These are phyloP conservation scores for Dipteronia sinensis DNA, from an alignment of 345 rosid genomes.

Conservation along the genomic window DNA sequence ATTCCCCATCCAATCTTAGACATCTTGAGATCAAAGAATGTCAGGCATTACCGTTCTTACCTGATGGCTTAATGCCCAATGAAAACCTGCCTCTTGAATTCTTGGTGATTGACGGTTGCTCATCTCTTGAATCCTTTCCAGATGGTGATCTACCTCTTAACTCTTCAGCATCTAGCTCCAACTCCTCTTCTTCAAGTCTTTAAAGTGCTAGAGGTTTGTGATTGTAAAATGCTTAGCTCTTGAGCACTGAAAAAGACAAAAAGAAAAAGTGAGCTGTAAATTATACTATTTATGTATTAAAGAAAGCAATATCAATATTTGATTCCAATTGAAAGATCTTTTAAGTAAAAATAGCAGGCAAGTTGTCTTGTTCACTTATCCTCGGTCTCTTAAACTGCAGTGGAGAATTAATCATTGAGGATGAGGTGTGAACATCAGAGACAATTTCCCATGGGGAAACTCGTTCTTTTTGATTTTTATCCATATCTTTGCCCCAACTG, in stretches of 20 bases:
- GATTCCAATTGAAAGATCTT: neutral
- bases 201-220: neutral
- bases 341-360: neutral
- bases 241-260: neutral
- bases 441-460: neutral
- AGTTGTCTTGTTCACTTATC: neutral
- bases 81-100: neutral
- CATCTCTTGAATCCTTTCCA: neutral
- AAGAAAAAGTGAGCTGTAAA: neutral
- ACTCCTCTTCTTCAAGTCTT: constrained; percentile 5
- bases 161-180: neutral
- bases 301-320: neutral
- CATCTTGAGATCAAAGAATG: neutral
- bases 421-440: neutral
- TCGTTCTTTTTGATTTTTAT: neutral
- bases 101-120: neutral
- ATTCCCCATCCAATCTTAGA: neutral
- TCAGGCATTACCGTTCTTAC: neutral
- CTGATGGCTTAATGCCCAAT: neutral
- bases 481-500: neutral
- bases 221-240: neutral
- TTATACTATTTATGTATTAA: neutral
- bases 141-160: neutral
- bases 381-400: neutral
- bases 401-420: neutral